Conservation (phyloP, 164 flowering plant species). For the Vitis labrusca region DNA sequence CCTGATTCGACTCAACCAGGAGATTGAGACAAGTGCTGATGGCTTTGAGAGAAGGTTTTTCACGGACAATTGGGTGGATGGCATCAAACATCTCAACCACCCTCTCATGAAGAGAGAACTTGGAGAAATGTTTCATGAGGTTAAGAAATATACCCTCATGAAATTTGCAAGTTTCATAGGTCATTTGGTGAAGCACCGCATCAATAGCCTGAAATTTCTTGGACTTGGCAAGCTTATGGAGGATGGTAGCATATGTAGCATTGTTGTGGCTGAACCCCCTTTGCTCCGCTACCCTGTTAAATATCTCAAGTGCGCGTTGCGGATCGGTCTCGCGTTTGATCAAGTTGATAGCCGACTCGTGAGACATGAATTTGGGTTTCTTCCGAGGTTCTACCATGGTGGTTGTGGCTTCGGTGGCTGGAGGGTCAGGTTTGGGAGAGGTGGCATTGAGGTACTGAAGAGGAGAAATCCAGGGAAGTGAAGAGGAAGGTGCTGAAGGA, state of each 20-base stretch:
- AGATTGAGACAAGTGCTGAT: constrained; percentile 87
- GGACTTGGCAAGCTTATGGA: constrained; percentile 64
- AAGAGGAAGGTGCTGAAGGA: constrained; percentile 29
- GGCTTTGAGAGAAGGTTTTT: constrained; percentile 82
- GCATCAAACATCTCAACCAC: constrained; percentile 65
- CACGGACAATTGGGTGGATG: constrained; percentile 58
- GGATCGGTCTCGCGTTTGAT: constrained; percentile 75
- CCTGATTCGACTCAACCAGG: constrained; percentile 55
- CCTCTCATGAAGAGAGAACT: constrained; percentile 47
- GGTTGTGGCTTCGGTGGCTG: constrained; percentile 23
- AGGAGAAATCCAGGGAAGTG: constrained; percentile 75
- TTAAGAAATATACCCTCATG: constrained; percentile 78
- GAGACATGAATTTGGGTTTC: constrained; percentile 60
- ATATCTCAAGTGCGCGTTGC: constrained; percentile 71
- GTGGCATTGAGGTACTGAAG: constrained; percentile 37
- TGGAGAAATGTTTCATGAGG: constrained; percentile 79
- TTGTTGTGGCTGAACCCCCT: constrained; percentile 82
- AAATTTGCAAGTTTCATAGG: constrained; percentile 76
- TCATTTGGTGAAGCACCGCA: constrained; percentile 74
- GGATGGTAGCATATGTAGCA: constrained; percentile 63
- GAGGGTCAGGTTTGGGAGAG: constrained; percentile 44
- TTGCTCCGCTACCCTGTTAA: constrained; percentile 66
- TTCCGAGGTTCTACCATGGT: constrained; percentile 17
- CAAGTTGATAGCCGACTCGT: constrained; percentile 52
- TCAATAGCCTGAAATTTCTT: constrained; percentile 76